Percentiles rank a stretch among this genome's conserved stretches.
phyloP scores from a whole-genome alignment of 2,329 filamentous ascomycete genomes.

The Aspergillus floridensis region DNA sequence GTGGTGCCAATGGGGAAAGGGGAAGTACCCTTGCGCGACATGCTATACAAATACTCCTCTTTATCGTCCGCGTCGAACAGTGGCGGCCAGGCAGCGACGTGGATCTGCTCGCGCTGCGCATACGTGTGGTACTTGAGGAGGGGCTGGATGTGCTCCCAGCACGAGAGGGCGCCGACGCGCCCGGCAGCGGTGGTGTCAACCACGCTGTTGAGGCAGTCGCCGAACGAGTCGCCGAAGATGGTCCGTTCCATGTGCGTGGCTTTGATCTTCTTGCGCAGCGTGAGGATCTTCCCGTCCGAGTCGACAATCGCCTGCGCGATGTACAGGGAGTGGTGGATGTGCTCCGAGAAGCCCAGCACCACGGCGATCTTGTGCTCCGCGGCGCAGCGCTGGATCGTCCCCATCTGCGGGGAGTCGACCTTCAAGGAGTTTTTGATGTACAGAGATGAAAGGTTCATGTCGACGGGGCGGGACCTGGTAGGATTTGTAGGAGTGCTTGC shows the following conservation, averaged over 20 bases:
- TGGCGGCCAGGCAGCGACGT: conserved; percentile 51
- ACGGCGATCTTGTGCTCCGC: conserved; percentile 43
- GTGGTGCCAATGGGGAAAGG: too few species aligned
- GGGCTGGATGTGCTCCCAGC: conserved; percentile 54
- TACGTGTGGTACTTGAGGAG: conserved; percentile 51
- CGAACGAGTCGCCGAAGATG: conserved; percentile 49
- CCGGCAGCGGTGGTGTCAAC: conserved; percentile 36
- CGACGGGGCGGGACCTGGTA: conserved; percentile 32
- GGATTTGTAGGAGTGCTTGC: too few species aligned
- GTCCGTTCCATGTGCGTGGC: conserved; percentile 55
- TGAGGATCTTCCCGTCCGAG: conserved; percentile 40
- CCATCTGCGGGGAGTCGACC: conserved; percentile 37
- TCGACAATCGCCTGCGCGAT: conserved; percentile 49
- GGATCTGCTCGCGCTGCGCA: conserved; percentile 46
- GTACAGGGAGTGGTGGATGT: conserved; percentile 40
- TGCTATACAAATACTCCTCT: conserved; percentile 28
- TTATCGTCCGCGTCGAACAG: conserved; percentile 17
- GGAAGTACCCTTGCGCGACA: conserved; percentile 29
- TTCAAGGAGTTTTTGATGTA: conserved; percentile 37
- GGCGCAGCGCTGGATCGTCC: conserved; percentile 33
- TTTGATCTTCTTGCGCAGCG: conserved; percentile 52
- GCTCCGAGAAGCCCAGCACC: conserved; percentile 47
- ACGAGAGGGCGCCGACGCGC: conserved; percentile 46
- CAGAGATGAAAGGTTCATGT: conserved; percentile 27
- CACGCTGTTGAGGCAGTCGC: conserved; percentile 42